Percentiles rank a stretch among this genome's conserved stretches.
These are phyloP conservation scores for Wallemia ichthyophaga DNA, from an alignment of 1,284 basidiomycete genomes.

Conservation along the genomic window DNA sequence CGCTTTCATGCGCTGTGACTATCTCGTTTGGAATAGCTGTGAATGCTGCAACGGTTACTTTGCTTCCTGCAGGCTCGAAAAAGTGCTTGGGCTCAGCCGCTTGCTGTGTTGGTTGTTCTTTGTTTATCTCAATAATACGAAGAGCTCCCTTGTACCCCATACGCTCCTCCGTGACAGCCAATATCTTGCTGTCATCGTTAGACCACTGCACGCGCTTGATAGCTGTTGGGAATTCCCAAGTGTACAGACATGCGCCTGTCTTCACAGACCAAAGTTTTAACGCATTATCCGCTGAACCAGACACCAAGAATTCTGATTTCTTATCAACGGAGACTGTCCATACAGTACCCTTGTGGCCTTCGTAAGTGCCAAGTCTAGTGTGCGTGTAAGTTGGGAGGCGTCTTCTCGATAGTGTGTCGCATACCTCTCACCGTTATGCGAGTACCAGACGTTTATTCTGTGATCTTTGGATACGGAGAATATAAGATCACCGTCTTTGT, in stretches of 20 bases:
- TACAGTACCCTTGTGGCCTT: slow-evolving; percentile 82
- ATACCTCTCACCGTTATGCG: slow-evolving; percentile 69
- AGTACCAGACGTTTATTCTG: slow-evolving; percentile 85
- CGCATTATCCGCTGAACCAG: slow-evolving; percentile 48
- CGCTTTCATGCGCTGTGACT: slow-evolving; percentile 83
- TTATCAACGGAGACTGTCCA: slow-evolving; percentile 91
- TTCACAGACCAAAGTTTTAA: slow-evolving; percentile 73
- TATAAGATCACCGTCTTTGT: slow-evolving; percentile 77
- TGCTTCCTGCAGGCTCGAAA: slow-evolving; percentile 71
- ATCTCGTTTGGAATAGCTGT: slow-evolving; percentile 48
- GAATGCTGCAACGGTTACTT: slow-evolving; percentile 83
- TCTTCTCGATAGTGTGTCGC: neutral
- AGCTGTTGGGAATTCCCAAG: slow-evolving; percentile 93
- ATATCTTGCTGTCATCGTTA: slow-evolving; percentile 52
- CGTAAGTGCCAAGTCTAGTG: slow-evolving; percentile 58
- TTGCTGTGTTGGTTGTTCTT: slow-evolving; percentile 49
- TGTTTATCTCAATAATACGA: slow-evolving; percentile 62
- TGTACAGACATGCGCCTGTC: slow-evolving; percentile 65
- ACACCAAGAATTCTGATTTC: slow-evolving; percentile 55
- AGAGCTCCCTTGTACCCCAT: slow-evolving; percentile 51
- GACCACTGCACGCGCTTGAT: slow-evolving; percentile 70
- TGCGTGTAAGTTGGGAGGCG: neutral
- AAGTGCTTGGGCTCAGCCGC: slow-evolving; percentile 37
- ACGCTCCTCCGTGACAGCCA: slow-evolving; percentile 88
- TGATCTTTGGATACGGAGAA: slow-evolving; percentile 92